A percentile compares a stretch with the other conserved stretches of the same genome.
phyloP scores from a whole-genome alignment of 306 rosid genomes.

The Dalbergia cochinchinensis region DNA sequence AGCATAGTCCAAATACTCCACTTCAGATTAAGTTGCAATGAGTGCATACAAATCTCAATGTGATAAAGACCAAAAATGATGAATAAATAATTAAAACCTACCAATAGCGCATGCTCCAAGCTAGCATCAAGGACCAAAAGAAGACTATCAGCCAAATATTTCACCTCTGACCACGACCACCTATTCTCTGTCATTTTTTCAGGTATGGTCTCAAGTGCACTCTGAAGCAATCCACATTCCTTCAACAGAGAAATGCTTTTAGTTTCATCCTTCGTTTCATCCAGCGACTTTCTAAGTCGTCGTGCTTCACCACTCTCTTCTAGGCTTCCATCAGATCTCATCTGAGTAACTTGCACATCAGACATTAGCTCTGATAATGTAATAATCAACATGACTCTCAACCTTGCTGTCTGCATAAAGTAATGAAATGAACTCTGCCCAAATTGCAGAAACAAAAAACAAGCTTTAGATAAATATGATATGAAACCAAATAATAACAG shows the following conservation, averaged over 20 bases:
- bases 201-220: constrained; percentile 71
- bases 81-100: constrained; percentile 53
- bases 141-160: constrained; percentile 86
- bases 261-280: constrained; percentile 83
- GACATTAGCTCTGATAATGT: constrained; percentile 97
- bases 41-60: background rate
- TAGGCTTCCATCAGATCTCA: constrained; percentile 91
- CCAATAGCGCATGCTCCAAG: constrained; percentile 95
- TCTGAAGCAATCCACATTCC: constrained; percentile 84
- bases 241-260: constrained; percentile 68
- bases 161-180: constrained; percentile 96
- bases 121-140: constrained; percentile 97
- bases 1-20: background rate
- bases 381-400: constrained; percentile 96
- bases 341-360: constrained; percentile 99
- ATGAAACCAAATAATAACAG: constrained; percentile 27
- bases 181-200: constrained; percentile 73
- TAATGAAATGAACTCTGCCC: constrained; percentile 93
- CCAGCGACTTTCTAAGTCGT: constrained; percentile 82
- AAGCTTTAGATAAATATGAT: constrained; percentile 24
- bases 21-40: background rate
- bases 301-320: constrained; percentile 99
- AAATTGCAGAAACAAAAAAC: constrained; percentile 42
- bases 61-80: constrained; percentile 6
- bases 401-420: constrained; percentile 91